Evolutionary conservation across 2,329 filamentous ascomycete species (phyloP).

Genomic region (Talaromyces sp.): DNA sequence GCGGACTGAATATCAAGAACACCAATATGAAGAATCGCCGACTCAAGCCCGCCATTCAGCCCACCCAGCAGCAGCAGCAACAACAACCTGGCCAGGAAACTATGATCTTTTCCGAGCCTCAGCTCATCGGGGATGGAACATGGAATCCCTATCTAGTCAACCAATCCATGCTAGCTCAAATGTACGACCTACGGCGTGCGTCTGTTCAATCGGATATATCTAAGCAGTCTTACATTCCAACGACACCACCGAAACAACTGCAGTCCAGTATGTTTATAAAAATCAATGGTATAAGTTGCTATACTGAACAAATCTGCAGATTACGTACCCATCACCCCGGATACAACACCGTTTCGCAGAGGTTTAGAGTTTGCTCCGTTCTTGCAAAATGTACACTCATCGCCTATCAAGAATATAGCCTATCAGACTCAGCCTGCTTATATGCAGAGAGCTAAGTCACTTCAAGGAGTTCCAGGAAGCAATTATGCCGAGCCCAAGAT

Average conservation of each 20-base stretch:
- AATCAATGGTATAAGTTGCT: background rate
- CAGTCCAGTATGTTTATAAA: slow-evolving; percentile 51
- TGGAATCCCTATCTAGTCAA: slow-evolving; percentile 29
- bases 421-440: slow-evolving; percentile 34
- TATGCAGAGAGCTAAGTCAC: slow-evolving; percentile 46
- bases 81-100: slow-evolving; percentile 26
- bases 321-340: slow-evolving; percentile 66
- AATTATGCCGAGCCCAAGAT: slow-evolving; percentile 38
- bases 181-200: slow-evolving; percentile 31
- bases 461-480: slow-evolving; percentile 43
- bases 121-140: slow-evolving; percentile 24
- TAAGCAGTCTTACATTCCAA: slow-evolving; percentile 48
- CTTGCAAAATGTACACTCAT: slow-evolving; percentile 38
- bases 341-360: slow-evolving; percentile 56
- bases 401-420: slow-evolving; percentile 38
- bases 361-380: slow-evolving; percentile 37
- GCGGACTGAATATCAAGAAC: slow-evolving; percentile 22
- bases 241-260: slow-evolving; percentile 62
- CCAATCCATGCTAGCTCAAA: slow-evolving; percentile 24
- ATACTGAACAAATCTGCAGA: slow-evolving; percentile 36
- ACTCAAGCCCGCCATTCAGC: slow-evolving; percentile 26
- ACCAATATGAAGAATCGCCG: slow-evolving; percentile 21
- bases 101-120: slow-evolving; percentile 22
- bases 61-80: slow-evolving; percentile 32
- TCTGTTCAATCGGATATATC: slow-evolving; percentile 39